Evolutionary conservation across 345 rosid genomes (phyloP), one percentile per base, ranked within the genome.

Genomic region (Hirschfeldia incana): DNA sequence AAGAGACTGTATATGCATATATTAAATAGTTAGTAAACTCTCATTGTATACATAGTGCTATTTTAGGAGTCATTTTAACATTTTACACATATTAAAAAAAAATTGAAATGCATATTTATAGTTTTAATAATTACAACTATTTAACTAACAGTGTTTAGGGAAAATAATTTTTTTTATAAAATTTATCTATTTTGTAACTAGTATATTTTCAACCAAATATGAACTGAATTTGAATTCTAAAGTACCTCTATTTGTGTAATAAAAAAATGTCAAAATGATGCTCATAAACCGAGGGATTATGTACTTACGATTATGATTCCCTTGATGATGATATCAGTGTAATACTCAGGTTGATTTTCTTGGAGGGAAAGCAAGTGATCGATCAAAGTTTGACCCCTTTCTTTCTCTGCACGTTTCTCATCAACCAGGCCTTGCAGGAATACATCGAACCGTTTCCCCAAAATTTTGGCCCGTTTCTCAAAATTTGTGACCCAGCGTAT

Each of bases 311-410:
- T 2, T 12, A 82, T 37, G 30, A 85, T 69, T 17, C 89, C 92
- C 84, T 90, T 88, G 75, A 89, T 88, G 27, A 72, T 84, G 10
- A 76, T 66, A 74, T 92, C 91, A 0, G 79, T 68, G 34, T 87
- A 85, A 72, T 83, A 82, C 4, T 84, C 84, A 0, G 93, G 89
- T 21, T 87, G 78, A 0, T 78, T 81, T 55, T 84, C 73, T 65
- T 89, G 93, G 73, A 85, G 57, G 21, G 84, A 70, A 70, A 92
- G 90, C 16, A 92, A 65, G 55, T 86, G 92, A 76, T 82, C 63
- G 15, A 92, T 84, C 87, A 87, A 72, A 1, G 76, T 83, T n/a
- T 83, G 75, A 17, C 32, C 62, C 10, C 37, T 81, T 71, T 37
- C 37, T 61, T 72, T n/a, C 57, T 73, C 69, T 3, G 32, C 65